phyloP scores from a whole-genome alignment of 306 rosid genomes.

The Medicago ruthenica region DNA sequence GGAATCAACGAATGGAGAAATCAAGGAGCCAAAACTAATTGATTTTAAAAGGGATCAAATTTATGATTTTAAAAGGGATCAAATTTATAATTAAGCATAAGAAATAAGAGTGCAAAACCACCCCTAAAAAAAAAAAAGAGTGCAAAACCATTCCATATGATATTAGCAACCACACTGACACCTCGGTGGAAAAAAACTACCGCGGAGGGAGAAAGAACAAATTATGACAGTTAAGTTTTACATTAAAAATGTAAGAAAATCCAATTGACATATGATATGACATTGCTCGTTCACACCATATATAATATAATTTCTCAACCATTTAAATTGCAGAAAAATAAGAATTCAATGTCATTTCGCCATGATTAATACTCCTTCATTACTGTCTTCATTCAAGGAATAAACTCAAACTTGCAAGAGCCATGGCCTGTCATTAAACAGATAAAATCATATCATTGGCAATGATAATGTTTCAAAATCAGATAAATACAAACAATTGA shows the following conservation, averaged over 20 bases:
- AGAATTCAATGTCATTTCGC: not conserved
- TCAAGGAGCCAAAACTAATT: no score
- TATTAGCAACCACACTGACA: no score
- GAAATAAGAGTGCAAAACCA: no score
- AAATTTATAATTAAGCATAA: no score
- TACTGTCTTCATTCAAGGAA: conserved; percentile 41
- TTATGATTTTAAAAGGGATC: no score
- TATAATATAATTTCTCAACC: no score
- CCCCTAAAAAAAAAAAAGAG: no score
- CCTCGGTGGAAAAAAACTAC: no score
- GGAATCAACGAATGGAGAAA: no score
- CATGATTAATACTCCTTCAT: not conserved
- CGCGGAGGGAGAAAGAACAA: no score
- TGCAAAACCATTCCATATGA: no score
- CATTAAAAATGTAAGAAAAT: not conserved
- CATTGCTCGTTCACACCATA: not conserved
- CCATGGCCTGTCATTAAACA: conserved; percentile 58
- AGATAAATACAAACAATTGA: conserved; percentile 2
- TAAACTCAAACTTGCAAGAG: conserved; percentile 68
- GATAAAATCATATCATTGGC: not conserved
- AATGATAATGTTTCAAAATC: not conserved
- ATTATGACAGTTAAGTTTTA: not conserved
- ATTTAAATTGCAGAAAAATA: not conserved
- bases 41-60: no score
- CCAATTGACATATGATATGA: not conserved